These are phyloP conservation scores for Diaporthe vaccinii DNA, from an alignment of 2,329 filamentous ascomycete genomes.

Conservation along the genomic window DNA sequence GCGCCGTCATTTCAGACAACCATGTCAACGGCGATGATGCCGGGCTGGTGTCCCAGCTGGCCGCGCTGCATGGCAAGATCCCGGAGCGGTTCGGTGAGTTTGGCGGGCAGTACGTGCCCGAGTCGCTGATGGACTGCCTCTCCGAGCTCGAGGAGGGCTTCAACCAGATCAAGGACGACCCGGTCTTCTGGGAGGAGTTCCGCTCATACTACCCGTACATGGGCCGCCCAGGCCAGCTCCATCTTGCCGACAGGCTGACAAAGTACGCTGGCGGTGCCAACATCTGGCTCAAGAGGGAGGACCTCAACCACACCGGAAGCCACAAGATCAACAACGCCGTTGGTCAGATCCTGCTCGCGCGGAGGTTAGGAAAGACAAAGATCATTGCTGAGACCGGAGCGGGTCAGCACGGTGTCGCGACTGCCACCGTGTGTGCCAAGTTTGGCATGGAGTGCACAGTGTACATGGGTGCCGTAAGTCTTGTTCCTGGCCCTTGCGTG, in stretches of 20 bases:
- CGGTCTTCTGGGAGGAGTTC: slow-evolving; percentile 97
- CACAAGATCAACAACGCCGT: slow-evolving; percentile 99
- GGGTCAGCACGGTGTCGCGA: slow-evolving; percentile 97
- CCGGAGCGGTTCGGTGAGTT: slow-evolving; percentile 95
- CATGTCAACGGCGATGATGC: slow-evolving; percentile 60
- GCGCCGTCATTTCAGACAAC: slow-evolving; percentile 72
- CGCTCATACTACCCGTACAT: slow-evolving; percentile 97
- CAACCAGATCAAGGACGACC: slow-evolving; percentile 86
- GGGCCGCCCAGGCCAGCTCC: slow-evolving; percentile 92
- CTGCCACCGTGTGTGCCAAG: slow-evolving; percentile 96
- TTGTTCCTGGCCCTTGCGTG: background rate
- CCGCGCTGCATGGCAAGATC: slow-evolving; percentile 83
- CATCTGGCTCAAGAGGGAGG: slow-evolving; percentile 98
- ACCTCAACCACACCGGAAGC: slow-evolving; percentile 96
- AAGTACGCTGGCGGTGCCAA: slow-evolving; percentile 91
- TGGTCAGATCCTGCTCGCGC: slow-evolving; percentile 90
- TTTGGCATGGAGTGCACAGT: slow-evolving; percentile 98
- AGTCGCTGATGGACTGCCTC: slow-evolving; percentile 97
- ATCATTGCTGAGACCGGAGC: slow-evolving; percentile 99
- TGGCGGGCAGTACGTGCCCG: slow-evolving; percentile 96
- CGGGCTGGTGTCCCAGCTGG: slow-evolving; percentile 82
- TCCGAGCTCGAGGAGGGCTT: slow-evolving; percentile 92
- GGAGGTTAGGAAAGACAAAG: slow-evolving; percentile 90
- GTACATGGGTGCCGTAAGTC: slow-evolving; percentile 87
- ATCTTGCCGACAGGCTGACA: slow-evolving; percentile 89